phyloP scores from a whole-genome alignment of 306 rosid genomes.

The Pyrus pyrifolia region DNA sequence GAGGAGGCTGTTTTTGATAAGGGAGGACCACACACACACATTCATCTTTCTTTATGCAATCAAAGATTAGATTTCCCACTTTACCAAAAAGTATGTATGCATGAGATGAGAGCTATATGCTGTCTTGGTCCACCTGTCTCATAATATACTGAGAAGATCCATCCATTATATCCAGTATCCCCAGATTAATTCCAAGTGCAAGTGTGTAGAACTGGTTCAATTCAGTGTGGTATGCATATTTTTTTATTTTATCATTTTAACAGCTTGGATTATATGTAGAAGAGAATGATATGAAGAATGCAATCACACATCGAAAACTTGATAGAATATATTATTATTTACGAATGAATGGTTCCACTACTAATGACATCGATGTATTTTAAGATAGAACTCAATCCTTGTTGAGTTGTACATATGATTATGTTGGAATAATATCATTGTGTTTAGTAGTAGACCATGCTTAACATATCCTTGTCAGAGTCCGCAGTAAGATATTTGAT shows the following conservation, averaged over 20 bases:
- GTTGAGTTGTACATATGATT: too few species aligned
- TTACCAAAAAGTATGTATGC: constrained; percentile 12
- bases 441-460: too few species aligned
- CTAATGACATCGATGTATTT: too few species aligned
- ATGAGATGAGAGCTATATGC: constrained; percentile 5
- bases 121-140: constrained; percentile 20
- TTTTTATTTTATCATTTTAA: neutral
- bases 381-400: too few species aligned
- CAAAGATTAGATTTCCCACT: constrained; percentile 23
- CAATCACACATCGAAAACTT: too few species aligned
- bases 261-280: constrained; percentile 1
- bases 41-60: constrained; percentile 18
- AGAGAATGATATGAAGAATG: too few species aligned
- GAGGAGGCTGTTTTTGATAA: constrained; percentile 9
- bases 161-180: neutral
- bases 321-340: too few species aligned
- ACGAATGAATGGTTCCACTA: too few species aligned
- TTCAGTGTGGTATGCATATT: neutral
- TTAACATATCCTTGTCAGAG: too few species aligned
- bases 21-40: constrained; percentile 21
- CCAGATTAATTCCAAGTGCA: too few species aligned
- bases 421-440: too few species aligned
- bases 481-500: neutral
- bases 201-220: neutral
- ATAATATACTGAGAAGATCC: neutral